Evolutionary conservation across 2,329 filamentous ascomycete genomes (phyloP).

Genomic region (Fusarium burgessii): DNA sequence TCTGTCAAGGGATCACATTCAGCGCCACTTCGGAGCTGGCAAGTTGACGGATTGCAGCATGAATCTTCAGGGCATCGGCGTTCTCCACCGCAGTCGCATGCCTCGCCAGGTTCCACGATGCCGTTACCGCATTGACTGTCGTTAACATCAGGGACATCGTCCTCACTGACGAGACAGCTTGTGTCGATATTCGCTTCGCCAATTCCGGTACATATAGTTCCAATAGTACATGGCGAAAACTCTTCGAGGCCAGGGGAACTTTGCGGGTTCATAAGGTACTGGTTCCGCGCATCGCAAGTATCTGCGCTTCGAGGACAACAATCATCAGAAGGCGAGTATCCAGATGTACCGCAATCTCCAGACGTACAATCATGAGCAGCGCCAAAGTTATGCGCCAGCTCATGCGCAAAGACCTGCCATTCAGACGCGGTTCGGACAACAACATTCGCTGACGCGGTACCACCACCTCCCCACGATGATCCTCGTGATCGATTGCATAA

Average conservation of each 20-base stretch:
- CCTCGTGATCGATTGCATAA: constrained; percentile 67
- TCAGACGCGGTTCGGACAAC: constrained; percentile 81
- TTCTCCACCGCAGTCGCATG: constrained; percentile 27
- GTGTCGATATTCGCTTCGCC: constrained; percentile 78
- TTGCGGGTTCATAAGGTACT: constrained; percentile 91
- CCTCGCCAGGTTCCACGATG: constrained; percentile 23
- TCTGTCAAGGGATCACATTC: constrained; percentile 22
- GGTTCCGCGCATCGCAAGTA: constrained; percentile 76
- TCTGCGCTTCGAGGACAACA: constrained; percentile 73
- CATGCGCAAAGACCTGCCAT: constrained; percentile 92
- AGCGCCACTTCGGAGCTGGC: constrained; percentile 11
- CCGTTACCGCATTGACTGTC: constrained; percentile 86
- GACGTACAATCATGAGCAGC: constrained; percentile 37
- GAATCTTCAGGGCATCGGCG: constrained; percentile 6
- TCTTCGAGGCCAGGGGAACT: constrained; percentile 74
- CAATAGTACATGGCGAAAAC: constrained; percentile 85
- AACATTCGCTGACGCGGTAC: constrained; percentile 83
- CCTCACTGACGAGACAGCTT: constrained; percentile 75
- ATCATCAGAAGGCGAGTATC: constrained; percentile 54
- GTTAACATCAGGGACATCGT: constrained; percentile 80
- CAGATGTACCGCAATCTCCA: neutral
- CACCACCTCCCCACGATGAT: constrained; percentile 68
- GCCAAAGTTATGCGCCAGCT: constrained; percentile 73
- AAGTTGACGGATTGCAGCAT: constrained; percentile 25
- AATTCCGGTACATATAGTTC: constrained; percentile 87